phyloP scores from a whole-genome alignment of 2,329 filamentous ascomycete species.

The Dactylella cylindrospora region DNA sequence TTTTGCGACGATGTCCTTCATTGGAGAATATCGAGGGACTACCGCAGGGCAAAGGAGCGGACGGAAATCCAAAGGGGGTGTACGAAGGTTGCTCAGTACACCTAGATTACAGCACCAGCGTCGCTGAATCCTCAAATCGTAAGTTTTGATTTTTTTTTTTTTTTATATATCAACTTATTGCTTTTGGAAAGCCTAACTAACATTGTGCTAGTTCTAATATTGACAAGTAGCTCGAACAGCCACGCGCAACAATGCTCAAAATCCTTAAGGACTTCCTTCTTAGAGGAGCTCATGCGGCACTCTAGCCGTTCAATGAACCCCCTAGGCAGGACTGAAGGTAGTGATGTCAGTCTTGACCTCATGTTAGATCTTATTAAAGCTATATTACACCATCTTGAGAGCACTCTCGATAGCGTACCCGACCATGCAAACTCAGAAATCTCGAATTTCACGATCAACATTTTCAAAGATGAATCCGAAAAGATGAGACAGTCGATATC shows the following conservation, averaged over 20 bases:
- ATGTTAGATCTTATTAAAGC: slow-evolving; percentile 26
- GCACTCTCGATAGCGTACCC: slow-evolving; percentile 11
- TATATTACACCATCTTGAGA: slow-evolving; percentile 23
- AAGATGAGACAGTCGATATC: slow-evolving; percentile 25
- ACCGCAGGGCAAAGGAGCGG: background rate
- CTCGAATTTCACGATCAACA: slow-evolving; percentile 33
- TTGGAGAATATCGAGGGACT: slow-evolving; percentile 3
- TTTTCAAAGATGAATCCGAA: slow-evolving; percentile 36
- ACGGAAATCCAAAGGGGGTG: background rate
- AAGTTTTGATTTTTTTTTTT: background rate
- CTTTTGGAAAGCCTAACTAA: background rate
- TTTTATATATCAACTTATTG: background rate
- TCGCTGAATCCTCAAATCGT: slow-evolving; percentile 9
- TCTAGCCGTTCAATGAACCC: background rate
- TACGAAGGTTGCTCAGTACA: slow-evolving; percentile 37
- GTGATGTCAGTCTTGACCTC: background rate
- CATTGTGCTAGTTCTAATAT: slow-evolving; percentile 10
- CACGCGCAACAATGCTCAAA: background rate
- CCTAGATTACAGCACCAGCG: slow-evolving; percentile 11
- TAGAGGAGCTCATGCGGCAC: slow-evolving; percentile 26
- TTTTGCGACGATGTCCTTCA: slow-evolving; percentile 21
- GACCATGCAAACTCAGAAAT: slow-evolving; percentile 20
- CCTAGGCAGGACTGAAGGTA: background rate
- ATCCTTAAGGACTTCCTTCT: slow-evolving; percentile 19
- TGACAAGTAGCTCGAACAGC: slow-evolving; percentile 7